Evolutionary conservation across 2,329 filamentous ascomycete genomes (phyloP).

Genomic region (Colletotrichum camelliae): DNA sequence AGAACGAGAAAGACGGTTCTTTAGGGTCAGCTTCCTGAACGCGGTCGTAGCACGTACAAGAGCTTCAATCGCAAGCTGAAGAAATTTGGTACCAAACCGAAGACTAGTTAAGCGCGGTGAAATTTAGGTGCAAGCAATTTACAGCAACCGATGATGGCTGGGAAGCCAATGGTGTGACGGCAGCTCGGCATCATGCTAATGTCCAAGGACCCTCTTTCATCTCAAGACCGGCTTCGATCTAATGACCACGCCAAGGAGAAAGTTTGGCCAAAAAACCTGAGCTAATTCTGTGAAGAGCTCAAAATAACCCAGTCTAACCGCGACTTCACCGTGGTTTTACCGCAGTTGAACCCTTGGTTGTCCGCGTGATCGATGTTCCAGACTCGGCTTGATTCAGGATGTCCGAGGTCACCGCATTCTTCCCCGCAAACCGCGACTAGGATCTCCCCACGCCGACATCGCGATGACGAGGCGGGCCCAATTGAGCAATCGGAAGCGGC

Average conservation of each 20-base stretch:
- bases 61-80: background rate
- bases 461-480: background rate
- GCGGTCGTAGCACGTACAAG: background rate
- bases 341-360: background rate
- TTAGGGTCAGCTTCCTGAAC: background rate
- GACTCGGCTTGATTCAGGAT: background rate
- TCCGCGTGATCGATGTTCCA: background rate
- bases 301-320: background rate
- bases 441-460: background rate
- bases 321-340: background rate
- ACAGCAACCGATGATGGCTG: background rate
- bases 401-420: background rate
- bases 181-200: background rate
- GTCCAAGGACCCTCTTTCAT: background rate
- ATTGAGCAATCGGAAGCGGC: slow-evolving; percentile 14
- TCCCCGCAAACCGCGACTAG: background rate
- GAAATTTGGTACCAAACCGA: background rate
- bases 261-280: background rate
- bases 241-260: background rate
- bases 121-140: background rate
- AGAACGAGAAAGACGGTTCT: background rate
- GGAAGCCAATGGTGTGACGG: background rate
- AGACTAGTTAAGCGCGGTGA: background rate
- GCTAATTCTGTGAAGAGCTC: background rate
- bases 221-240: background rate